Base-by-base conservation (phyloP, 352 stramenopile genomes). In the Phytophthora brassicae region DNA sequence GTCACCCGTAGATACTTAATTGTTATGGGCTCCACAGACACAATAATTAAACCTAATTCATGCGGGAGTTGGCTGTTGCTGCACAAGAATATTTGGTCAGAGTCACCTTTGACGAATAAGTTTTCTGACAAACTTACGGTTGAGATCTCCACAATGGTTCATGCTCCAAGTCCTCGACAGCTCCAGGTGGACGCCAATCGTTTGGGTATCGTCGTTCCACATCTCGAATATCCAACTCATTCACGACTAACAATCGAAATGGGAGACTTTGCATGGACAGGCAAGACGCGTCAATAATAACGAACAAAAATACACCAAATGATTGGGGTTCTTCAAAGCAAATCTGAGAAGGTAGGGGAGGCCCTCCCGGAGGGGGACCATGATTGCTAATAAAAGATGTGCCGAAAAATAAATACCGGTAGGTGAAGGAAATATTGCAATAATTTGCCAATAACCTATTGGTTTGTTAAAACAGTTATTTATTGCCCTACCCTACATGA, bases 41-140 rank as follows among this genome's bases (percentile, higher is more conserved):
- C 39, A 39, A 82, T 49, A 28, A 70, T 65, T 14, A 82, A 17
- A 1, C 57, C 74, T 23, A 79, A 20, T 28, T 82, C 74, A 6
- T 57, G 61, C 14, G 74, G 68, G 23, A 52, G 65, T 17, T 17
- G 3, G 4, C 14, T 22, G 16, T 57, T 56, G 17, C 64, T 72
- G 19, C 23, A 44, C 35, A 46, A 43, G 7, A 26, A 54, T 2
- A 26, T 23, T 2, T 1, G 38, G 38, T 44, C 16, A 44, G 17
- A 11, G 16, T n/a, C 6, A 44, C 7, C 6, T 44, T 44, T 23
- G n/a, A 26, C 5, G 17, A 44, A 11, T 2, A 17, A 17, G 17
- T 24, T 6, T 7, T 14, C 22, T 9, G 7, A n/a, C 3, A 9
- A 7, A 23, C 64, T 48, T 72, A 68, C 64, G 36, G 33, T 31